Conservation (phyloP, 75 land plant genomes). For the Pinus taeda region DNA sequence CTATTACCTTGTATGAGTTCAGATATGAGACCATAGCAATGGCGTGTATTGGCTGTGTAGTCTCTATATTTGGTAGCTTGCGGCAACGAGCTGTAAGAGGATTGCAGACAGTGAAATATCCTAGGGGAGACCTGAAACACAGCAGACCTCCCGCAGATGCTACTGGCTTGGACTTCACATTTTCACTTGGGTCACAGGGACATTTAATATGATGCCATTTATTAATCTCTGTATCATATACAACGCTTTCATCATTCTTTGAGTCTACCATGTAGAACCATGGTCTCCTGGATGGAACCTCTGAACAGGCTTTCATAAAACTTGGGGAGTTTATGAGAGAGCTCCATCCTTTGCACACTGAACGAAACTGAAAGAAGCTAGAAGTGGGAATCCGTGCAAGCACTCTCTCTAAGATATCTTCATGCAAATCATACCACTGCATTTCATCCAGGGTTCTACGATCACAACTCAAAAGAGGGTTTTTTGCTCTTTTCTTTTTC, state of each 20-base stretch:
- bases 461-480: not conserved
- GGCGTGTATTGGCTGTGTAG: slow-evolving; percentile 29
- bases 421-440: slow-evolving; percentile 51
- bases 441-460: not conserved
- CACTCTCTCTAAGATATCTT: slow-evolving; percentile 69
- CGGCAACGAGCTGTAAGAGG: slow-evolving; percentile 51
- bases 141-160: slow-evolving; percentile 72
- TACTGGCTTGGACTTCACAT: slow-evolving; percentile 44
- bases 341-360: slow-evolving; percentile 79
- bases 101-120: slow-evolving; percentile 51
- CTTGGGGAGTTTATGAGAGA: slow-evolving; percentile 42
- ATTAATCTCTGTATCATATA: slow-evolving; percentile 46
- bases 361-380: slow-evolving; percentile 56
- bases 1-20: slow-evolving; percentile 26
- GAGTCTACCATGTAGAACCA: slow-evolving; percentile 61
- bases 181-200: slow-evolving; percentile 11
- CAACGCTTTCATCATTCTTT: slow-evolving; percentile 21
- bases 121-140: slow-evolving; percentile 46
- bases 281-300: slow-evolving; percentile 42
- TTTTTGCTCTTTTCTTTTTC: slow-evolving; percentile 7
- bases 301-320: slow-evolving; percentile 55
- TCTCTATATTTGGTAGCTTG: slow-evolving; percentile 36
- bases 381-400: slow-evolving; percentile 77
- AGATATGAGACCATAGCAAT: slow-evolving; percentile 30
- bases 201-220: slow-evolving; percentile 58